Conservation (phyloP, 371 early-diverging fungal species). For the Lichtheimia corymbifera region DNA sequence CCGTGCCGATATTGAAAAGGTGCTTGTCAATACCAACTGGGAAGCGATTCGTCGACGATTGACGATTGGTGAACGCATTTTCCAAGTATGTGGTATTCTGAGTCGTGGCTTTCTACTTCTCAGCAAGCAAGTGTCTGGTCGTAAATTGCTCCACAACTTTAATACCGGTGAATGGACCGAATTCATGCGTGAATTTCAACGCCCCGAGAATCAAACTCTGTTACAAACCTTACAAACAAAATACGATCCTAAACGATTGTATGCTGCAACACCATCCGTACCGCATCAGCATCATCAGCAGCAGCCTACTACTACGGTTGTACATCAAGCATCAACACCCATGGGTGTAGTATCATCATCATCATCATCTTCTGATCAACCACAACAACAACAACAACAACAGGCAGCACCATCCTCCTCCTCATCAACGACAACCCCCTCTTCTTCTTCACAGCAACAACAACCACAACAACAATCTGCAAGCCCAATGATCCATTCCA, state of each 20-base stretch:
- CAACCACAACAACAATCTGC: too few relatives aligned
- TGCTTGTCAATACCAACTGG: conserved; percentile 51
- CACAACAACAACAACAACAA: too few relatives aligned
- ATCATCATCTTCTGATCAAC: too few relatives aligned
- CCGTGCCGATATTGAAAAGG: conserved; percentile 49
- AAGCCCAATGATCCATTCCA: too few relatives aligned
- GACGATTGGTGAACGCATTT: conserved; percentile 54
- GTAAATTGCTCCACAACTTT: conserved; percentile 52
- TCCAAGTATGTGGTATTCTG: conserved; percentile 37
- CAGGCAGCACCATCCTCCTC: too few relatives aligned
- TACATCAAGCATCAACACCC: too few relatives aligned
- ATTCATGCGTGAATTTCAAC: conserved; percentile 47
- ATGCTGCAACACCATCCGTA: conserved; percentile 11
- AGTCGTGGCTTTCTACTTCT: conserved; percentile 49
- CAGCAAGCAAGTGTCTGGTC: conserved; percentile 51
- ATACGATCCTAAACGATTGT: conserved; percentile 38
- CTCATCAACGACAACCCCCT: too few relatives aligned
- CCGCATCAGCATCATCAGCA: not conserved
- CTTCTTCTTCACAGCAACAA: too few relatives aligned
- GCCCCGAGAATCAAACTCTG: conserved; percentile 34
- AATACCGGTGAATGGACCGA: conserved; percentile 52
- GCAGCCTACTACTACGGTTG: too few relatives aligned
- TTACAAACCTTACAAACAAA: conserved; percentile 41
- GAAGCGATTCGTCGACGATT: conserved; percentile 53
- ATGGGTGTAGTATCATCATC: too few relatives aligned